A percentile compares a stretch with the other conserved stretches of the same genome.
Conservation (phyloP, 331 rosid species). For the Telfairia occidentalis region DNA sequence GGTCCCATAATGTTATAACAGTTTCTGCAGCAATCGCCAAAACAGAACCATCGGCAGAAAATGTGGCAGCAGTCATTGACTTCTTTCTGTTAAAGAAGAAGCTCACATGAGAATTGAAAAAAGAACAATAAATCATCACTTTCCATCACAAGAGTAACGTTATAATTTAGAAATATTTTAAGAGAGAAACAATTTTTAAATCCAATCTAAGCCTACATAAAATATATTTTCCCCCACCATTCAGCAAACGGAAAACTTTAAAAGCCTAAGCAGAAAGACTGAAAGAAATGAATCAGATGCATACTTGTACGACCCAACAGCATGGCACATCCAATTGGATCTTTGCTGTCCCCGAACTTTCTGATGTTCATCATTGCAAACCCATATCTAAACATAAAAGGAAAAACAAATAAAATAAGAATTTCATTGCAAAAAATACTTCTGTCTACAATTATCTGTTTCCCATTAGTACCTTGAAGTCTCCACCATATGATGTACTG, state of each 20-base stretch:
- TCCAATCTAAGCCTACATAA: background rate
- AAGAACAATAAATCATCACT: slow-evolving; percentile 11
- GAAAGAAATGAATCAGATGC: slow-evolving; percentile 14
- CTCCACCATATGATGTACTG: slow-evolving; percentile 81
- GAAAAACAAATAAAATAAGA: slow-evolving; percentile 2
- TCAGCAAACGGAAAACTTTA: background rate
- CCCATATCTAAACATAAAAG: slow-evolving; percentile 57
- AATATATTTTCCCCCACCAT: background rate
- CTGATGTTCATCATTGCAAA: slow-evolving; percentile 44
- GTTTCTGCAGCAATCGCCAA: slow-evolving; percentile 88
- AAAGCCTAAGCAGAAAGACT: slow-evolving; percentile 1
- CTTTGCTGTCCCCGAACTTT: slow-evolving; percentile 28
- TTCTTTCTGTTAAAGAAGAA: slow-evolving; percentile 42
- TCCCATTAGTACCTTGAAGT: slow-evolving; percentile 62
- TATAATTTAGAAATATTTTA: background rate
- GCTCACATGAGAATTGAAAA: background rate
- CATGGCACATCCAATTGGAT: slow-evolving; percentile 84
- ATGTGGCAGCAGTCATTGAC: slow-evolving; percentile 80
- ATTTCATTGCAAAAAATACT: background rate
- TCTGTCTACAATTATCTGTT: background rate
- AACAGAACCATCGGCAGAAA: slow-evolving; percentile 89
- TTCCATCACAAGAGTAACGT: slow-evolving; percentile 17
- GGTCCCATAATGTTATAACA: slow-evolving; percentile 89
- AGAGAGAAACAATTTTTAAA: background rate
- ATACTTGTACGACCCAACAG: slow-evolving; percentile 92